Evolutionary conservation across 176 grass and related monocot genomes (phyloP).

Genomic region (Phragmites australis): DNA sequence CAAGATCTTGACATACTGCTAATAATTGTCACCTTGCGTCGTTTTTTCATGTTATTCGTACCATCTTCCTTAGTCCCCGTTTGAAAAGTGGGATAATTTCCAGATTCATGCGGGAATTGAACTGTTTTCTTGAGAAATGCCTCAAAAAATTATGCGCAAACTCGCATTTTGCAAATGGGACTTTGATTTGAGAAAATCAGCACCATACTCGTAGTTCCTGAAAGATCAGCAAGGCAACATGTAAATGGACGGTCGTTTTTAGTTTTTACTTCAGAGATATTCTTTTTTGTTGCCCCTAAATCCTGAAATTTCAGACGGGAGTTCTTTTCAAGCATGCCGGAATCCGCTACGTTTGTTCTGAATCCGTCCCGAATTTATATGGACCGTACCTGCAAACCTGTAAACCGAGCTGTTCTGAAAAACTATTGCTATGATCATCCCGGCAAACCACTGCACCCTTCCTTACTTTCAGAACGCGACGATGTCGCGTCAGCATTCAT

Average conservation of each 20-base stretch:
- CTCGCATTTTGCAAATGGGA: not conserved
- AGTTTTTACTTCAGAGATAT: too few relatives aligned
- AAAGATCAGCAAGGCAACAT: not conserved
- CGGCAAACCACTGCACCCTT: too few relatives aligned
- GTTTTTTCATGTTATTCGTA: not conserved
- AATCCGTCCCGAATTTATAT: too few relatives aligned
- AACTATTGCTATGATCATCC: too few relatives aligned
- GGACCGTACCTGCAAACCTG: too few relatives aligned
- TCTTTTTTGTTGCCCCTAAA: too few relatives aligned
- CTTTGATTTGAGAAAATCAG: not conserved
- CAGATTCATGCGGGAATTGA: not conserved
- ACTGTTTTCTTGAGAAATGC: not conserved
- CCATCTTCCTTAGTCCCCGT: not conserved
- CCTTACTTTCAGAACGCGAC: too few relatives aligned
- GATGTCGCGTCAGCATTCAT: too few relatives aligned
- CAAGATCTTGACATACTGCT: not conserved
- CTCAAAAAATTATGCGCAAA: not conserved
- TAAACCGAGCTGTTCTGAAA: too few relatives aligned
- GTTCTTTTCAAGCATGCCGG: too few relatives aligned
- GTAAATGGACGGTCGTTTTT: not conserved
- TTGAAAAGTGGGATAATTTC: not conserved
- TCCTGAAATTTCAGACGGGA: too few relatives aligned
- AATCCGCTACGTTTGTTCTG: too few relatives aligned
- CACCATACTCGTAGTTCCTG: not conserved
- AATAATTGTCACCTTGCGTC: conserved; percentile 1